Base-by-base conservation (phyloP, 1,284 basidiomycete species). In the Dichomitus squalens region DNA sequence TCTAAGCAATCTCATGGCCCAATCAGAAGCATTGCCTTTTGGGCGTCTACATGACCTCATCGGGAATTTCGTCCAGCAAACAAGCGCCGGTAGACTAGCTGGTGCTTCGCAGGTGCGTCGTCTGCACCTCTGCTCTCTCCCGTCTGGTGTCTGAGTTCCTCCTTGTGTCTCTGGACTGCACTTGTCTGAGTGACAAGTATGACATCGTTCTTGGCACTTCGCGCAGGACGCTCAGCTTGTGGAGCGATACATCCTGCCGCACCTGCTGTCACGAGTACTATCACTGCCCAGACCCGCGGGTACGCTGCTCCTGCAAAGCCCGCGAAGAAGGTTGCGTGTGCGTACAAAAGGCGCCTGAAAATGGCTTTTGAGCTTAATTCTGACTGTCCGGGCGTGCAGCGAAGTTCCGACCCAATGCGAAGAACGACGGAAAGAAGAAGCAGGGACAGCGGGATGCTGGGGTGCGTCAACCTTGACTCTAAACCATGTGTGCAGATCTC, bases 251-350 rank as follows among this genome's bases (percentile, higher is more conserved):
- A 44, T 11, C 16, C 20, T 5, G 34, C 29, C 20, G 29, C 36
- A 18, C 43, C 46, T 27, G 50, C 44, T 29, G 51, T 49, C 51
- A 48, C 51, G 7, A 25, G 38, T 27, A 25, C 39, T 20, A 14
- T 51, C 16, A 14, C 31, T n/a, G 29, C 56, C 33, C 61, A 63
- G 31, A 25, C 56, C 16, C 47, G 61, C 46, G 52, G 56, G 8
- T 63, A 63, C 25, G 61, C 61, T 20, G 52, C 61, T 12, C 54
- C 58, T 2, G 59, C 52, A 11, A 63, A 63, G 35, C 20, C 48
- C 6, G 40, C 58, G 12, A 58, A 60, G 56, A 63, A 60, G 53
- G 47, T 49, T 12, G 56, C 61, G 7, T 58, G 58, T 60, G 39
- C 56, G 58, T 59, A 31, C 29, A 31, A n/a, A n/a, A n/a, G n/a